Percentiles rank a stretch among this genome's conserved stretches.
phyloP scores from a whole-genome alignment of 164 flowering plant species.

The Cinnamomum chago region DNA sequence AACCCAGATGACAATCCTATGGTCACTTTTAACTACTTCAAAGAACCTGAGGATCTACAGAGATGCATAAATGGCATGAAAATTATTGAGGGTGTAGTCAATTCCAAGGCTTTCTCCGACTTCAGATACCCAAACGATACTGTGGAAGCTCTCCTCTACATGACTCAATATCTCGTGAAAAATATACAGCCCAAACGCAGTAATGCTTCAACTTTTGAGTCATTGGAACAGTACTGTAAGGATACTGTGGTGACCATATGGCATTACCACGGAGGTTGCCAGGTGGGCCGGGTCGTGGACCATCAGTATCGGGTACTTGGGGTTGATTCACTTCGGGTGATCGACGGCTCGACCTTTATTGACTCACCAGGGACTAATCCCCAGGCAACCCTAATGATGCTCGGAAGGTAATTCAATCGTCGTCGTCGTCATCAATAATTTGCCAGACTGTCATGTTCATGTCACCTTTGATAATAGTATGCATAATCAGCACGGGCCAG shows the following conservation, averaged over 20 bases:
- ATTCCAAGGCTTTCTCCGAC: conserved; percentile 38
- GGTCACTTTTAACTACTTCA: conserved; percentile 33
- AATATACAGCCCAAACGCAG: too few species aligned
- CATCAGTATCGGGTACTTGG: conserved; percentile 15
- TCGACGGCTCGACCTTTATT: conserved; percentile 69
- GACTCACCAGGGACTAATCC: conserved; percentile 91
- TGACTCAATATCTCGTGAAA: conserved; percentile 19
- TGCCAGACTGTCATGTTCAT: too few species aligned
- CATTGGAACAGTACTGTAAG: conserved; percentile 63
- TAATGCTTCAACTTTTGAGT: neutral
- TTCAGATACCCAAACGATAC: conserved; percentile 34
- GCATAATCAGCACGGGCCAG: too few species aligned
- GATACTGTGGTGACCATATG: conserved; percentile 88
- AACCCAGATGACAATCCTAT: conserved; percentile 46
- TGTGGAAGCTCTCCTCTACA: conserved; percentile 25
- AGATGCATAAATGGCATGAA: conserved; percentile 54
- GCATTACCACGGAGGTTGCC: conserved; percentile 96
- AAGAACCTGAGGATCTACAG: conserved; percentile 11
- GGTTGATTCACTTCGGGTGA: conserved; percentile 41
- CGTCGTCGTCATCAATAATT: neutral
- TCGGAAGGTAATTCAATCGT: conserved; percentile 59
- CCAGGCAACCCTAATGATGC: conserved; percentile 94
- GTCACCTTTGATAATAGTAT: too few species aligned
- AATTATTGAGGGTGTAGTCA: conserved; percentile 37
- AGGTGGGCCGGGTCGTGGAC: conserved; percentile 46